Evolutionary conservation across 352 stramenopile species (phyloP).

Genomic region (Pythium monospermum): DNA sequence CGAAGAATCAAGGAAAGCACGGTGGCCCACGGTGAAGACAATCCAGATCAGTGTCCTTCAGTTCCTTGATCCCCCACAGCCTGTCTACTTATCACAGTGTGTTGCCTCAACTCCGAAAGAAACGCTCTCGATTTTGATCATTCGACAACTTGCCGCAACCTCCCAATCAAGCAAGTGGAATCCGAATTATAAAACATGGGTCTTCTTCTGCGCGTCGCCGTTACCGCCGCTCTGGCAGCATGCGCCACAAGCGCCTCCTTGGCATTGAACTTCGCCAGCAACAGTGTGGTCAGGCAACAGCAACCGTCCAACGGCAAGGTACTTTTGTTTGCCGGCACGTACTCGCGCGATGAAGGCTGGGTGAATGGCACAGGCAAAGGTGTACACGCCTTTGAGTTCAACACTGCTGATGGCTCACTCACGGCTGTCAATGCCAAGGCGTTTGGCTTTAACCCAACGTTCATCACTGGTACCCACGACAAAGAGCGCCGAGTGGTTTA

Average conservation of each 20-base stretch:
- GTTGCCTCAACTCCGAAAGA: too few relatives aligned
- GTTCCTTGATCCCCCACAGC: background rate
- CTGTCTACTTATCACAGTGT: background rate
- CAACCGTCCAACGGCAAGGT: slow-evolving; percentile 7
- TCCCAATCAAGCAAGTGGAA: too few relatives aligned
- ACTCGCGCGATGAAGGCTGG: slow-evolving; percentile 64
- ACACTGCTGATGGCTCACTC: slow-evolving; percentile 37
- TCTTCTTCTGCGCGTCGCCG: slow-evolving; percentile 29
- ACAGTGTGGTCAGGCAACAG: too few relatives aligned
- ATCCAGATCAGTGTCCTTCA: too few relatives aligned
- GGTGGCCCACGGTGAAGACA: too few relatives aligned
- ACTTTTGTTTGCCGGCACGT: slow-evolving; percentile 51
- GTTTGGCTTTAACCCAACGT: slow-evolving; percentile 39
- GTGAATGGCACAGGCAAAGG: slow-evolving; percentile 63
- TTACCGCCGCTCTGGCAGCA: slow-evolving; percentile 22
- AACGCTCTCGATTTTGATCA: too few relatives aligned
- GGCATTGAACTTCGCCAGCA: background rate
- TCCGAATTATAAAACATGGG: background rate
- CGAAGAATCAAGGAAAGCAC: too few relatives aligned
- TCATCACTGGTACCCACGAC: slow-evolving; percentile 20
- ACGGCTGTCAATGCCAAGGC: slow-evolving; percentile 28
- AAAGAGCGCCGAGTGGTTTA: slow-evolving; percentile 28
- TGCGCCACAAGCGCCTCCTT: background rate
- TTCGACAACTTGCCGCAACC: background rate
- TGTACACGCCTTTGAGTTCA: slow-evolving; percentile 52